Conservation (phyloP, 2,329 filamentous ascomycete genomes). For the Tolypocladium tropicale region DNA sequence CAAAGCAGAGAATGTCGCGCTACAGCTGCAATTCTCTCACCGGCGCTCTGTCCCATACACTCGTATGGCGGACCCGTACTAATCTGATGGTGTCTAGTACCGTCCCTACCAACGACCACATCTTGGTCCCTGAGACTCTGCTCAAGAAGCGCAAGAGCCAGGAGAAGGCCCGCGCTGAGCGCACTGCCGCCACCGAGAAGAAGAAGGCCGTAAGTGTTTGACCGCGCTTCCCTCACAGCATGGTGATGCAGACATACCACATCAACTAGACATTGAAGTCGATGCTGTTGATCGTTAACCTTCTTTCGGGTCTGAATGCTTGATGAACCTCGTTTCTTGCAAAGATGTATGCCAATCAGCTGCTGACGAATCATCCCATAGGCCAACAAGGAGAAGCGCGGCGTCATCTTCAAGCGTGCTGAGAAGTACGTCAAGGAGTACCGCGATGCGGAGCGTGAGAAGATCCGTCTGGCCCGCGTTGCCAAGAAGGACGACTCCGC, state of each 20-base stretch:
- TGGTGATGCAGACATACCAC: constrained; percentile 81
- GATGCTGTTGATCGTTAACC: constrained; percentile 97
- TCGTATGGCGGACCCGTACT: constrained; percentile 63
- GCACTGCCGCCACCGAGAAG: constrained; percentile 68
- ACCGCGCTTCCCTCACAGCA: constrained; percentile 17
- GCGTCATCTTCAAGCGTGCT: constrained; percentile 98
- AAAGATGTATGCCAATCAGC: constrained; percentile 6
- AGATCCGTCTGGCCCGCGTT: constrained; percentile 81
- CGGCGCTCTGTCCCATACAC: constrained; percentile 60
- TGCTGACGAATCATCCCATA: constrained; percentile 37
- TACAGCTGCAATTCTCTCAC: constrained; percentile 87
- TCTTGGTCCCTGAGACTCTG: constrained; percentile 97
- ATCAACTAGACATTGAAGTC: constrained; percentile 83
- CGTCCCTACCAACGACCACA: constrained; percentile 88
- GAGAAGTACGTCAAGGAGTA: constrained; percentile 99
- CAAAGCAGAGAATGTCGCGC: constrained; percentile 85
- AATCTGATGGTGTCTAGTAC: constrained; percentile 64
- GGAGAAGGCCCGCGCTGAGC: constrained; percentile 96
- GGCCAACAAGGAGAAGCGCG: constrained; percentile 98
- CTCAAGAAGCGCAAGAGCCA: constrained; percentile 99
- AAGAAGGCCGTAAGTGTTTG: constrained; percentile 77
- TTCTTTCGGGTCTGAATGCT: constrained; percentile 97
- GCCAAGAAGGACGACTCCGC: constrained; percentile 89
- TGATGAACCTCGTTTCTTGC: constrained; percentile 14
- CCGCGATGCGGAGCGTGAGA: constrained; percentile 96